Conservation (phyloP, 352 stramenopile genomes). For the Phytophthora pini region DNA sequence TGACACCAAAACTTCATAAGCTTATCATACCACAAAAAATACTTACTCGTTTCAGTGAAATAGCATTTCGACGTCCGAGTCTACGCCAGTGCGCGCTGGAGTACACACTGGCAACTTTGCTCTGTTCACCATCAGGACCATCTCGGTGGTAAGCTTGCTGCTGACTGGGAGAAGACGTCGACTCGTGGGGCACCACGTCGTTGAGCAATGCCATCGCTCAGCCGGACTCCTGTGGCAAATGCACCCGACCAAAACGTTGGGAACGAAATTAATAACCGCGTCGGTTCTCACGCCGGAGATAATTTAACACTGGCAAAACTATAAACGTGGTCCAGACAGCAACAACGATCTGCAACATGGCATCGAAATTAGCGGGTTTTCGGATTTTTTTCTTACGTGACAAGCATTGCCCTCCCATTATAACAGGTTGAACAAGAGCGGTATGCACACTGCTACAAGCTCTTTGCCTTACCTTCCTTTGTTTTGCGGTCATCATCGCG, state of each 20-base stretch:
- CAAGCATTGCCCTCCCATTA: not conserved
- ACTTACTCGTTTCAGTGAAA: constrained; percentile 6
- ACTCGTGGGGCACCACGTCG: constrained; percentile 11
- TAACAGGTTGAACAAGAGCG: constrained; percentile 13
- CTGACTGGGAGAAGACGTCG: not conserved
- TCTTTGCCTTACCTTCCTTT: not conserved
- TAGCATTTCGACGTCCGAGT: constrained; percentile 17
- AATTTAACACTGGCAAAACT: no score
- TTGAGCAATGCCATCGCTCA: constrained; percentile 10
- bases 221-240: no score
- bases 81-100: not conserved
- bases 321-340: no score
- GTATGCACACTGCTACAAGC: constrained; percentile 12
- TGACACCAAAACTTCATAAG: not conserved
- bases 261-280: no score
- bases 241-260: no score
- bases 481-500: constrained; percentile 9
- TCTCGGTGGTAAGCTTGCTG: not conserved
- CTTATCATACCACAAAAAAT: not conserved
- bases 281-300: no score
- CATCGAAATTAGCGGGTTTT: no score
- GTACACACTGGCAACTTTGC: not conserved
- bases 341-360: no score
- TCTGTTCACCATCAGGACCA: not conserved
- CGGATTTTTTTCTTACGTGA: no score